A percentile compares a stretch with the other conserved stretches of the same genome.
These are phyloP conservation scores for Lachancea thermotolerans DNA, from an alignment of 805 yeast genomes.

Conservation along the genomic window DNA sequence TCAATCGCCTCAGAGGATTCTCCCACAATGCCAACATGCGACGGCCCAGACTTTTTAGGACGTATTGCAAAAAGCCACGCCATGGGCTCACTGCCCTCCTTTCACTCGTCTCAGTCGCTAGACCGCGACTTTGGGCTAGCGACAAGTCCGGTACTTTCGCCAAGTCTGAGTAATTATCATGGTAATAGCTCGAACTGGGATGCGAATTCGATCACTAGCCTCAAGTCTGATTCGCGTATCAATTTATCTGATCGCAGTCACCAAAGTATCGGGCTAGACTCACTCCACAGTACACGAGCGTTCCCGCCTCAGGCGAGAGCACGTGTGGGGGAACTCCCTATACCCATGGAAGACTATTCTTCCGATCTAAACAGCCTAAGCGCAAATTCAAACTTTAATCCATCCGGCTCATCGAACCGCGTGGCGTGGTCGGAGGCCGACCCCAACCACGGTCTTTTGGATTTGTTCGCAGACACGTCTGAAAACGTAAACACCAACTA, in stretches of 20 bases:
- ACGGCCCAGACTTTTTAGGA: constrained; percentile 12
- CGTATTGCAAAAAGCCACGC: constrained; percentile 25
- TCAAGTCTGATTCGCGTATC: constrained; percentile 16
- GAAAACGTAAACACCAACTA: constrained; percentile 13
- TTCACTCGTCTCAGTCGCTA: constrained; percentile 29
- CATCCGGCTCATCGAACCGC: background rate
- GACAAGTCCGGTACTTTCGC: constrained; percentile 23
- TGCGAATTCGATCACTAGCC: constrained; percentile 11
- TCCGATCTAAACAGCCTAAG: constrained; percentile 24
- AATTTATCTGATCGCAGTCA: constrained; percentile 15
- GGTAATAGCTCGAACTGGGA: constrained; percentile 14
- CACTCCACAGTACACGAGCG: constrained; percentile 21
- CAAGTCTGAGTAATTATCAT: constrained; percentile 1
- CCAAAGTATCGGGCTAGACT: constrained; percentile 24
- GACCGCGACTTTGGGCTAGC: constrained; percentile 27
- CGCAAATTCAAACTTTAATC: constrained; percentile 15
- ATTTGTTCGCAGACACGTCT: constrained; percentile 32
- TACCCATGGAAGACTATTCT: constrained; percentile 36
- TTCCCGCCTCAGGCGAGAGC: constrained; percentile 19
- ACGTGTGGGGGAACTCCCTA: constrained; percentile 34
- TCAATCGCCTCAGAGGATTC: constrained; percentile 3
- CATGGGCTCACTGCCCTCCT: constrained; percentile 28
- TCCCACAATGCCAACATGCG: constrained; percentile 2
- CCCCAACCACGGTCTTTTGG: constrained; percentile 35
- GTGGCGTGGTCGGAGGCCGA: constrained; percentile 3